phyloP scores from a whole-genome alignment of 257 asterid species.

The Ophiorrhiza pumila region DNA sequence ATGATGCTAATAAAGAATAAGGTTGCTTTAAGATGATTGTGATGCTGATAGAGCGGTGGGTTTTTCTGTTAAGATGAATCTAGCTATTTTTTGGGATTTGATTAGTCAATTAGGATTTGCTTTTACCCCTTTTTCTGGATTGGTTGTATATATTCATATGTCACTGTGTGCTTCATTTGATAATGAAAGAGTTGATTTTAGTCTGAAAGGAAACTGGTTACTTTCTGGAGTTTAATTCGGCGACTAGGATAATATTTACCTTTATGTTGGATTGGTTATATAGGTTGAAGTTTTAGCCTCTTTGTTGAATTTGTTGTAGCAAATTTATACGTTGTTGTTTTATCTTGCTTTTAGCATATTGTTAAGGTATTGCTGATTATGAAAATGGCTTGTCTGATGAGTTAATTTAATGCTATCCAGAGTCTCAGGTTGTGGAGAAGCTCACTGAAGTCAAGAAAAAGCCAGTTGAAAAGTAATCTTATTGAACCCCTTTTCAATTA shows the following conservation, averaged over 20 bases:
- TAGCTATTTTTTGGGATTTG: background rate
- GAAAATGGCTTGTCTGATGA: background rate
- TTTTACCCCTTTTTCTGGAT: background rate
- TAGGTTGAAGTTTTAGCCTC: background rate
- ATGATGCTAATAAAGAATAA: background rate
- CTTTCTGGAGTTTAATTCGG: background rate
- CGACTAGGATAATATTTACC: background rate
- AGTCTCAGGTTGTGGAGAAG: slow-evolving; percentile 58
- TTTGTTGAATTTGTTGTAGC: too few relatives aligned
- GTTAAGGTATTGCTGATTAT: background rate
- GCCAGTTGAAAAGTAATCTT: slow-evolving; percentile 44
- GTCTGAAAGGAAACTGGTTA: background rate
- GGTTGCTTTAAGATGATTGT: too few relatives aligned
- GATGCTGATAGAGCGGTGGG: too few relatives aligned
- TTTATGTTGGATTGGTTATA: background rate
- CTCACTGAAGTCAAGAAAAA: slow-evolving; percentile 49
- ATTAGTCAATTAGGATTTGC: background rate
- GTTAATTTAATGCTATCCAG: slow-evolving; percentile 24
- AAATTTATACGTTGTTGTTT: background rate
- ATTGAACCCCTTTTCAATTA: too few relatives aligned
- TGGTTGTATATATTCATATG: too few relatives aligned
- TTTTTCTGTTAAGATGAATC: background rate
- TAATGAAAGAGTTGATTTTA: too few relatives aligned
- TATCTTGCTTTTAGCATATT: background rate
- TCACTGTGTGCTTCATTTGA: background rate